phyloP scores from a whole-genome alignment of 129 eudicot genomes.

The Solidago caesia region DNA sequence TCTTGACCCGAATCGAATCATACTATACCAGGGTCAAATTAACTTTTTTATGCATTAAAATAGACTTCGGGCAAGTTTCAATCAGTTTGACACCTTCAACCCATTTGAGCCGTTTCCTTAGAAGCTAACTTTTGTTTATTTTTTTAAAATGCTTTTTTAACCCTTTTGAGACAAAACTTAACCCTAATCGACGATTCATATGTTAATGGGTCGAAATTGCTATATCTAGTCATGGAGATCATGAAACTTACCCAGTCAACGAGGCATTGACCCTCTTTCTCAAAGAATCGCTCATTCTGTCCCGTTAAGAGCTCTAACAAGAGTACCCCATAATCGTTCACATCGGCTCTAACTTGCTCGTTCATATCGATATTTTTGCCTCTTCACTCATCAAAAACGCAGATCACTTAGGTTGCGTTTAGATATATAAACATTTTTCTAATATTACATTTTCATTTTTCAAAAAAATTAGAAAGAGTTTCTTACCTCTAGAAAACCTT shows the following conservation, averaged over 20 bases:
- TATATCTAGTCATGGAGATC: slow-evolving; percentile 2
- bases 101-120: not conserved
- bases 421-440: no score
- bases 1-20: no score
- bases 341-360: slow-evolving; percentile 30
- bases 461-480: no score
- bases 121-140: no score
- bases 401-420: slow-evolving; percentile 7
- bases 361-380: slow-evolving; percentile 17
- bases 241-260: slow-evolving; percentile 42
- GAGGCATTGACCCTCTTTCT: slow-evolving; percentile 32
- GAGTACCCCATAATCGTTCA: slow-evolving; percentile 39
- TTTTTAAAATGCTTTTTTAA: no score
- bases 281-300: slow-evolving; percentile 27
- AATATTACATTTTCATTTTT: no score
- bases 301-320: slow-evolving; percentile 55
- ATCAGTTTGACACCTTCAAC: not conserved
- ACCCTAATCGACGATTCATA: not conserved
- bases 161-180: not conserved
- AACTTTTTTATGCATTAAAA: not conserved
- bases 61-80: not conserved
- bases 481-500: no score
- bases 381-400: slow-evolving; percentile 24
- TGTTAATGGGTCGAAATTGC: not conserved
- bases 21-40: not conserved